Evolutionary conservation across 2,329 filamentous ascomycete genomes (phyloP), one percentile per base, ranked within the genome.

Genomic region (Elsinoe batatas): DNA sequence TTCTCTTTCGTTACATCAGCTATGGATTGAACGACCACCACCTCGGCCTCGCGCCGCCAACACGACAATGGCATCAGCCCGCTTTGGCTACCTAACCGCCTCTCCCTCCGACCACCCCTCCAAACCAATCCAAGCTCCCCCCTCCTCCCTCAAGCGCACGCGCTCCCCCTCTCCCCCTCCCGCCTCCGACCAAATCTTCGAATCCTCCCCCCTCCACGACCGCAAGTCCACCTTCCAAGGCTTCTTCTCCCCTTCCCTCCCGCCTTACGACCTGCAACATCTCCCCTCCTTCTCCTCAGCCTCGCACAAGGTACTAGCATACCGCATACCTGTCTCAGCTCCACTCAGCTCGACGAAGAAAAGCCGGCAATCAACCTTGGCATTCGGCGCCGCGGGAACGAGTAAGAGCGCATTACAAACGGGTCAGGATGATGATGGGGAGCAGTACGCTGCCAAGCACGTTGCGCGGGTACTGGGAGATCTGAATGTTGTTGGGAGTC

Each of bases 341-440:
- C 40, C 38, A 10, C 38, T 46, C 8, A 46, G 40, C 20, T 55
- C 53, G 8, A 55, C 42, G 4, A 55, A 55, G 53, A 44, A 46
- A 40, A 55, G 17, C 38, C 35, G 43, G 49, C 58, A n/a, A 26
- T 60, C 30, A 8, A 57, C 44, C 11, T 26, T 57, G 13, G 37
- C 26, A 2, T 51, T 51, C 17, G 47, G 18, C 12, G 18, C 15
- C 26, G n/a, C 17, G 11, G 47, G 47, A 12, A 54, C 46, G 11
- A 43, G 36, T 12, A 46, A 44, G 11, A 32, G 46, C 13, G 47
- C 49, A 5, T 43, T 58, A 26, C 57, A 60, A n/a, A 64, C 68
- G 0, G 74, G 73, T 11, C 69, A 72, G 50, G 76, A 79, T 55
- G 78, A 80, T 57, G 77, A 80, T 59, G 78, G 77, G 12, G 78